These are phyloP conservation scores for Exserohilum rostratum DNA, from an alignment of 2,329 filamentous ascomycete genomes.

Conservation along the genomic window DNA sequence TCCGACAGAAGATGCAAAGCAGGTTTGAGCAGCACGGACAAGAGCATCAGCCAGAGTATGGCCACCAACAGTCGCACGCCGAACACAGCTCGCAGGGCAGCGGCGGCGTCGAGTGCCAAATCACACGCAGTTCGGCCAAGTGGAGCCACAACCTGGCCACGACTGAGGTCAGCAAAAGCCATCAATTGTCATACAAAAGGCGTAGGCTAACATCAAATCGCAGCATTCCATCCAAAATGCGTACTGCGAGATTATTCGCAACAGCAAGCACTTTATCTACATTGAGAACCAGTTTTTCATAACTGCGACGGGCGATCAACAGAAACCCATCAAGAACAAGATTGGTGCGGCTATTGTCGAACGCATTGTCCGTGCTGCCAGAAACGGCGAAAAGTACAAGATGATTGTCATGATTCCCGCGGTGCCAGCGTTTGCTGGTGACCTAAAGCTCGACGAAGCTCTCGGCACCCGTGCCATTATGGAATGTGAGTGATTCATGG, in stretches of 20 bases:
- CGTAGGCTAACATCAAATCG: conserved; percentile 10
- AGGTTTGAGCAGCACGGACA: conserved; percentile 34
- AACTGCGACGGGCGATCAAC: conserved; percentile 74
- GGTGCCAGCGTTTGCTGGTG: conserved; percentile 82
- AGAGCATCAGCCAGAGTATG: conserved; percentile 13
- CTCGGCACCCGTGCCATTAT: conserved; percentile 83
- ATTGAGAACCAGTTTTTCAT: conserved; percentile 92
- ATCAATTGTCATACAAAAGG: not conserved
- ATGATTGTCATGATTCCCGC: conserved; percentile 80
- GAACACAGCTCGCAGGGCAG: conserved; percentile 37
- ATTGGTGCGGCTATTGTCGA: conserved; percentile 81
- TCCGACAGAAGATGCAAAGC: conserved; percentile 39
- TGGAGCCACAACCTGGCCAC: conserved; percentile 64
- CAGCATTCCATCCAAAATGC: conserved; percentile 84
- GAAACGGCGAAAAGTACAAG: conserved; percentile 70
- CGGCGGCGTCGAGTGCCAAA: conserved; percentile 42
- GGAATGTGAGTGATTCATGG: conserved; percentile 56
- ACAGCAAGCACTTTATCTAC: conserved; percentile 75
- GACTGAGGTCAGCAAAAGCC: conserved; percentile 56
- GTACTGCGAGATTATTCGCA: conserved; percentile 73
- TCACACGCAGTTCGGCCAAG: conserved; percentile 52
- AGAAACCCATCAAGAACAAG: conserved; percentile 76
- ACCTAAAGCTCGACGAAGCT: conserved; percentile 73
- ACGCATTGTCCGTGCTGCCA: conserved; percentile 73
- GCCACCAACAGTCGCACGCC: conserved; percentile 35